Evolutionary conservation across 2,329 filamentous ascomycete genomes (phyloP).

Genomic region (Cladosporium cucumerinum): DNA sequence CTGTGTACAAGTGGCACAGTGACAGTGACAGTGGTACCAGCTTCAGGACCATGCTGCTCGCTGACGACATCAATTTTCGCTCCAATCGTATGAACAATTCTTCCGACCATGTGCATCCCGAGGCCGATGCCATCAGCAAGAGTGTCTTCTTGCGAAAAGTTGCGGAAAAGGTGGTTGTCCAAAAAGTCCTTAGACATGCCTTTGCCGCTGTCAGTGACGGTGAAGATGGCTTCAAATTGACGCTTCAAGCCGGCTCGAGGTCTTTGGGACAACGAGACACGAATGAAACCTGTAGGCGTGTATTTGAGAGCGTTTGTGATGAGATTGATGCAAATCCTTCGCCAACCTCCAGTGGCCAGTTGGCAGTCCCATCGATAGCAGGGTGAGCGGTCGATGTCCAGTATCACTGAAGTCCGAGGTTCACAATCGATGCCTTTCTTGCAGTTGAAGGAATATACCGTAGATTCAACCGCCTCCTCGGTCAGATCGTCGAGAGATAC

Average conservation of each 20-base stretch:
- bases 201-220: slow-evolving; percentile 60
- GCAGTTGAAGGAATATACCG: slow-evolving; percentile 27
- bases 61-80: slow-evolving; percentile 50
- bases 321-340: slow-evolving; percentile 47
- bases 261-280: slow-evolving; percentile 27
- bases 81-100: slow-evolving; percentile 57
- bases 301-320: slow-evolving; percentile 51
- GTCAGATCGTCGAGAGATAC: slow-evolving; percentile 47
- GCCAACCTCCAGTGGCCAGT: slow-evolving; percentile 46
- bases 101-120: slow-evolving; percentile 61
- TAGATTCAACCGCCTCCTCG: slow-evolving; percentile 56
- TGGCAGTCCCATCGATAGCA: slow-evolving; percentile 43
- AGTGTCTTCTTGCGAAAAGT: slow-evolving; percentile 63
- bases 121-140: slow-evolving; percentile 62
- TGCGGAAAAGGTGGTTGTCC: slow-evolving; percentile 58
- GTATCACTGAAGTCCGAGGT: slow-evolving; percentile 34
- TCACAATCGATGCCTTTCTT: slow-evolving; percentile 37
- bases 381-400: slow-evolving; percentile 40
- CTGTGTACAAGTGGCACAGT: slow-evolving; percentile 11
- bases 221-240: slow-evolving; percentile 2
- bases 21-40: slow-evolving; percentile 23
- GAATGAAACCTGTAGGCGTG: slow-evolving; percentile 42
- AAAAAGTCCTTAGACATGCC: slow-evolving; percentile 65
- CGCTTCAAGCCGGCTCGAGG: not conserved
- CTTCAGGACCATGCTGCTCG: slow-evolving; percentile 20